Evolutionary conservation across 805 yeast genomes (phyloP).

Genomic region (Tetrapisispora nanseiensis): DNA sequence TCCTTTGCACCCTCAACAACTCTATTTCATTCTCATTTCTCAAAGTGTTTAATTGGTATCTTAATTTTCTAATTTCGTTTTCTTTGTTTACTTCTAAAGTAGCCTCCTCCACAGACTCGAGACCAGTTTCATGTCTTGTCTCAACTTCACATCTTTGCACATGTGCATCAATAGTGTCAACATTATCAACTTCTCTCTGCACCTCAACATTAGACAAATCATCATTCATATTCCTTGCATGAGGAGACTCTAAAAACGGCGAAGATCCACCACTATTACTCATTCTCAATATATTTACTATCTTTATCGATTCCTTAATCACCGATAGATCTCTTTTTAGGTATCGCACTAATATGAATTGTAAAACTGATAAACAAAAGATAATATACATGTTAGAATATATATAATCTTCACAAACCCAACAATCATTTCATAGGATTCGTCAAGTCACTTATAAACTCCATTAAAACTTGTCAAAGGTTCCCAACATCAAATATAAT

Average conservation of each 20-base stretch:
- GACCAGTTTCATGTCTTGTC: background rate
- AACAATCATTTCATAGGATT: no score
- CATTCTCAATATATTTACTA: constrained; percentile 4
- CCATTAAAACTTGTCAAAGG: no score
- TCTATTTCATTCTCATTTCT: constrained; percentile 33
- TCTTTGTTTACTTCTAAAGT: constrained; percentile 6
- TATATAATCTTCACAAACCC: no score
- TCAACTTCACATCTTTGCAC: no score
- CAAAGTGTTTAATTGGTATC: constrained; percentile 31
- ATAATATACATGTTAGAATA: no score
- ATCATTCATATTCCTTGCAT: no score
- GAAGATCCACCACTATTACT: constrained; percentile 28
- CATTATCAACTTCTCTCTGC: no score
- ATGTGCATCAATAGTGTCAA: constrained; percentile 14
- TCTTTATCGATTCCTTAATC: background rate
- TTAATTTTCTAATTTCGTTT: constrained; percentile 23
- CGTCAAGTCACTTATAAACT: no score
- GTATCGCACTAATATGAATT: background rate
- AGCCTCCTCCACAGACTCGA: background rate
- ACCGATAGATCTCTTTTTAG: background rate
- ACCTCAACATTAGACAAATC: no score
- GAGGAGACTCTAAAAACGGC: constrained; percentile 32
- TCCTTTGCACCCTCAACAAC: constrained; percentile 16
- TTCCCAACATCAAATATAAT: no score
- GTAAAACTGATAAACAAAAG: no score